Percentiles rank a stretch among this genome's conserved stretches.
Conservation (phyloP, 805 yeast species). For the Candida odintsovae region DNA sequence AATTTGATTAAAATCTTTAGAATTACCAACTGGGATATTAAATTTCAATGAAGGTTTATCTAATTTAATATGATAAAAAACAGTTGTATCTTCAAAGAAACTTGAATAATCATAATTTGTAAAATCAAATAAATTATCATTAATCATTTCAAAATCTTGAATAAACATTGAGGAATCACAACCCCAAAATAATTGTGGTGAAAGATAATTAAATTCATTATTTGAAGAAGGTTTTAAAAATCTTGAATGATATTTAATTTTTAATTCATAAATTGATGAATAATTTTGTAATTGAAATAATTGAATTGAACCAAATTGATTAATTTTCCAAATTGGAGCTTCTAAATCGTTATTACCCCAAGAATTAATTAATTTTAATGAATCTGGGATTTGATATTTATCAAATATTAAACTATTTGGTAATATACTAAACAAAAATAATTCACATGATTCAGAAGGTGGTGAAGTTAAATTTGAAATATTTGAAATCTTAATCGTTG, state of each 20-base stretch:
- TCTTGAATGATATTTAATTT: constrained; percentile 45
- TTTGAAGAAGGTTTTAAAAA: constrained; percentile 36
- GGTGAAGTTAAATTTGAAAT: constrained; percentile 8
- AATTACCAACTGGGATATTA: constrained; percentile 39
- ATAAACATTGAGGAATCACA: constrained; percentile 32
- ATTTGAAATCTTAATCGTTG: constrained; percentile 21
- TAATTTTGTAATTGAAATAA: constrained; percentile 28
- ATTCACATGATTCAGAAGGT: constrained; percentile 30
- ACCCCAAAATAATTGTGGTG: constrained; percentile 44
- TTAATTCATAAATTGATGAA: constrained; percentile 17
- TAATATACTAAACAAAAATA: constrained; percentile 36
- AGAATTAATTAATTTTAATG: constrained; percentile 28
- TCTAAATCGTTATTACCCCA: constrained; percentile 58
- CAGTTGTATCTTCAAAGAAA: constrained; percentile 40
- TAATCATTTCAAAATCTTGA: constrained; percentile 21
- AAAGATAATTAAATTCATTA: constrained; percentile 21
- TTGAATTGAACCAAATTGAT: constrained; percentile 42
- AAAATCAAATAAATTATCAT: constrained; percentile 33
- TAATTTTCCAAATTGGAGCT: constrained; percentile 43
- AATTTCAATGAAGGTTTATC: constrained; percentile 14
- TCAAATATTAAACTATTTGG: constrained; percentile 48
- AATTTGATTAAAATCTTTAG: constrained; percentile 24
- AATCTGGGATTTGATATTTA: constrained; percentile 40
- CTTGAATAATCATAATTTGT: constrained; percentile 39
- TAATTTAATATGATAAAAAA: constrained; percentile 30